Evolutionary conservation across 805 yeast genomes (phyloP), one percentile per base, ranked within the genome.

Genomic region (Jamesozyma hellenica): DNA sequence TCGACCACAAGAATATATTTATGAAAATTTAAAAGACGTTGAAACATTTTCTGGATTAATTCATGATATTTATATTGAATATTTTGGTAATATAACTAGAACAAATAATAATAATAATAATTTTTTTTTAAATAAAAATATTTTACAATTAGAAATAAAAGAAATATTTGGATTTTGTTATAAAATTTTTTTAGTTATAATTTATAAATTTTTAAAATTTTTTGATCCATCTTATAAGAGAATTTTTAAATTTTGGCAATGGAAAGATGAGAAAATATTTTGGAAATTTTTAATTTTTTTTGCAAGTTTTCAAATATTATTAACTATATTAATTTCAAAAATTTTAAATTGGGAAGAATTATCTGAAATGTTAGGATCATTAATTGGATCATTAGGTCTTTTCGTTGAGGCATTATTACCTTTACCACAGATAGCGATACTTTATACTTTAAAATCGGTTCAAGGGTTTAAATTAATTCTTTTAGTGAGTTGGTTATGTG

Each of bases 401-500:
- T 68, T 85, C 40, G 70, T 83, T 14, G 95, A 82, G 58, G 76
- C 81, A 21, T 68, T 75, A 34, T 64, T 83, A 48, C 86, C 95
- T 15, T 64, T 84, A 44, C 90, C 92, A 13, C 86, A 84, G 63
- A 77, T 83, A 35, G 64, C 84, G n/a, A 62, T 83, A 44, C 67
- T 83, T 35, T 71, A 75, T 53, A 70, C 86, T 41, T 50, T 79
- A 21, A 75, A 76, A 49, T 74, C 85, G 0, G 76, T 82, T 7
- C 80, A 80, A 47, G 90, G 92, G 43, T 87, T 87, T 64, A 80
- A 86, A 51, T 66, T 78, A 37, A 74, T 90, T 21, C 64, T 87
- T 27, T 57, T 87, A 28, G 61, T 86, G 15, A 79, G 88, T 52
- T 87, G 96, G 96, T 65, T 87, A 4, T 79, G 90, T 43, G 96